Evolutionary conservation across 495 filamentous ascomycete species (phyloP), one percentile per base, ranked within the genome.

Genomic region (Penicillium simplicissimum): DNA sequence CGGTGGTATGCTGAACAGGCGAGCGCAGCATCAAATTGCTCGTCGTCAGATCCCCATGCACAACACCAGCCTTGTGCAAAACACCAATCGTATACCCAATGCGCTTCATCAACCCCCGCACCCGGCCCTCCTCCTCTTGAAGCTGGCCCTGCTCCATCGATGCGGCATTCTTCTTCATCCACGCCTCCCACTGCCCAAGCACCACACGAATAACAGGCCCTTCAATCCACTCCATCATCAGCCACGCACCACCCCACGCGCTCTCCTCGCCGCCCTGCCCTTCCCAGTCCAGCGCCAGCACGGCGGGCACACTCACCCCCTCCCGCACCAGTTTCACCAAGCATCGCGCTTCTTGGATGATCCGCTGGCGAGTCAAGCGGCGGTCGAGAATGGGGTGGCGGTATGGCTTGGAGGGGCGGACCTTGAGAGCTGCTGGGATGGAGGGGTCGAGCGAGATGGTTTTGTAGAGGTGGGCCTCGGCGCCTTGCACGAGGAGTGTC

Each of bases 1-100:
- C 59, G 10, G 64, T 81, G 17, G 60, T 63, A 11, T 63, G 67
- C 17, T 43, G 51, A 21, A 15, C 38, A 55, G 40, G 45, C 40
- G 62, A 60, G 57, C 88, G 72, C 51, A 99, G 73, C 87, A 99
- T 97, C 74, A 99, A 79, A 77, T 98, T 98, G 76, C 93, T 97
- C 59, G 94, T 98, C 60, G 96, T 98, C 78, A 98, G 76, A 77
- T 98, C 95, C 47, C 95, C 95, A 80, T 98, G 95, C 52, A 96
- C 85, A 45, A 97, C 86, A 15, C 95, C 94, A 19, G 84, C 82
- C 53, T 79, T 82, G 79, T 98, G 95, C 76, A 98, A 77, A 43
- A 70, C 80, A n/a, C 92, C 95, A 17, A 98, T 85, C 7, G 85
- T 86, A 14, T 68, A 59, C 0, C 93, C 95, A 59, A 97, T 87